A percentile compares a stretch with the other conserved stretches of the same genome.
phyloP scores from a whole-genome alignment of 768 basidiomycete species.

The Multifurca ochricompacta region DNA sequence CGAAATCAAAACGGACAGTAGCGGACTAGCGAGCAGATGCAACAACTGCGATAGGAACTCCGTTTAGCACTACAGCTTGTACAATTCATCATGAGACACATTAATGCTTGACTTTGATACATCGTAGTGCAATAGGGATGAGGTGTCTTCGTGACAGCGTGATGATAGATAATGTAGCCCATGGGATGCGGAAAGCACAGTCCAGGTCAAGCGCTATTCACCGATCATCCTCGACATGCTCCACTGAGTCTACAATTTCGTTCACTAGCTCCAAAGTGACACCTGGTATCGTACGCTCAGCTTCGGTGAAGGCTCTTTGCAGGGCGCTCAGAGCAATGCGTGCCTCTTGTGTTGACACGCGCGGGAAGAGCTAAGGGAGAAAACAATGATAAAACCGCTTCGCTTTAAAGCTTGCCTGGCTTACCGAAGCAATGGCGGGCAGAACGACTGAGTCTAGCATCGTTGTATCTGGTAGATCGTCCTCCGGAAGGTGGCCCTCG shows the following conservation, averaged over 20 bases:
- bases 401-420: slow-evolving; percentile 25
- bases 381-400: slow-evolving; percentile 5
- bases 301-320: slow-evolving; percentile 89
- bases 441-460: slow-evolving; percentile 95
- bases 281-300: slow-evolving; percentile 92
- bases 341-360: slow-evolving; percentile 90
- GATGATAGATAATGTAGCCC: slow-evolving; percentile 16
- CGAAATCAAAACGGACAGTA: slow-evolving; percentile 61
- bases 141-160: neutral
- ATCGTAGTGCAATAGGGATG: slow-evolving; percentile 4
- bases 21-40: slow-evolving; percentile 21
- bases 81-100: slow-evolving; percentile 12
- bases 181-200: neutral
- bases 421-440: slow-evolving; percentile 91
- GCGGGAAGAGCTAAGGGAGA: slow-evolving; percentile 69
- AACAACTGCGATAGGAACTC: slow-evolving; percentile 1
- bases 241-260: slow-evolving; percentile 90
- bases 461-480: slow-evolving; percentile 64
- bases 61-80: slow-evolving; percentile 7
- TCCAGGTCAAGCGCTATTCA: slow-evolving; percentile 24
- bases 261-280: slow-evolving; percentile 88
- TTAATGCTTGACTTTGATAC: slow-evolving; percentile 15
- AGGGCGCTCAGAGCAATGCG: slow-evolving; percentile 77
- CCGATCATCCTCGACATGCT: slow-evolving; percentile 76
- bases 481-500: slow-evolving; percentile 44